Base-by-base conservation (phyloP, 495 filamentous ascomycete species). In the Penicillium soppii region DNA sequence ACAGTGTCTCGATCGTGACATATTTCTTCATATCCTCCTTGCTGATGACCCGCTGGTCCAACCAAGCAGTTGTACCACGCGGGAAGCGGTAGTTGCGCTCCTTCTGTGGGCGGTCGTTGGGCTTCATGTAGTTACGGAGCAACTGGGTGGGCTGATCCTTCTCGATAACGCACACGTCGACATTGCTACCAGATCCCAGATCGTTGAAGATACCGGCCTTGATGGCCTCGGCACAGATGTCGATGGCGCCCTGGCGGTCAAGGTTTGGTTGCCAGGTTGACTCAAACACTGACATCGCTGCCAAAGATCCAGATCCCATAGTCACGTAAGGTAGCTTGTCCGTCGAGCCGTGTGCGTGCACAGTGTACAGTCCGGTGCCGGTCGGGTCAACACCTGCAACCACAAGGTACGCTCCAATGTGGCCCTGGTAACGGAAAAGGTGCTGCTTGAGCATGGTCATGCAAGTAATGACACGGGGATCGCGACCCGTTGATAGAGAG, bases 401-500 rank as follows among this genome's bases (percentile, higher is more conserved):
- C 15, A 99, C 95, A 35, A 99, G 84, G 73, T 99, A 99, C 35
- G 95, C 95, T 52, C 95, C 95, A 56, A 99, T 95, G 77, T 99
- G 83, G 47, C 95, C 95, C 68, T 99, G 92, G 77, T 99, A 88
- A 54, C 88, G 85, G 87, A 97, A 99, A 52, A 99, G 87, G 72
- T 97, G 92, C 72, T 99, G 95, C 79, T 99, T 99, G 42, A 99
- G 87, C 78, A 99, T 88, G 10, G 95, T 99, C 95, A 99, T 99
- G 79, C 91, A 95, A 37, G 95, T 99, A 49, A 96, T 92, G 50
- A 99, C 95, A 54, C 95, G 89, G 17, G 95, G 92, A 70, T 92
- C 91, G 59, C 95, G 92, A 66, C 92, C 92, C 3, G 94, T 97
- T 37, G 89, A 95, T 51, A 97, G 83, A 19, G 92, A 82, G 75